These are phyloP conservation scores for Annulohypoxylon nitens DNA, from an alignment of 495 filamentous ascomycete genomes.

Conservation along the genomic window DNA sequence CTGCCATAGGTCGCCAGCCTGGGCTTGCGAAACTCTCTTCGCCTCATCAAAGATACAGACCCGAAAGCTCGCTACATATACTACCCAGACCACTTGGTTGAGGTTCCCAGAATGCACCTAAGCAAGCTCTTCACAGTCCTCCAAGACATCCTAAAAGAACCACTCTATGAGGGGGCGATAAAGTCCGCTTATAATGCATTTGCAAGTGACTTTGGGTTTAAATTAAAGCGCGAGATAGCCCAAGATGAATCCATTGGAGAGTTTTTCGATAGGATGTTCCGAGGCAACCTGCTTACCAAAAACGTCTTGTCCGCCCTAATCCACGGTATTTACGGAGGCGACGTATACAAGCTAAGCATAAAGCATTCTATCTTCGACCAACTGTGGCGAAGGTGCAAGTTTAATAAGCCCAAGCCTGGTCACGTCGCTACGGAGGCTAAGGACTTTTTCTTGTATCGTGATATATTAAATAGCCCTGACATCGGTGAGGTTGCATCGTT, in stretches of 20 bases:
- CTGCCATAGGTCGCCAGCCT: slow-evolving; percentile 69
- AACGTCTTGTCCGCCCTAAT: slow-evolving; percentile 83
- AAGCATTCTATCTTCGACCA: slow-evolving; percentile 59
- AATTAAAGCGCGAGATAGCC: not conserved
- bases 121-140: slow-evolving; percentile 37
- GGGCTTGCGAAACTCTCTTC: slow-evolving; percentile 69
- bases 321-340: slow-evolving; percentile 95
- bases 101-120: slow-evolving; percentile 61
- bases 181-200: slow-evolving; percentile 51
- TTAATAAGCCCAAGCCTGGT: not conserved
- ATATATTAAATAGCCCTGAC: slow-evolving; percentile 34
- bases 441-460: slow-evolving; percentile 24
- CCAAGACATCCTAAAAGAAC: slow-evolving; percentile 67
- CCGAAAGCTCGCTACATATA: slow-evolving; percentile 84
- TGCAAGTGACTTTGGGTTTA: not conserved
- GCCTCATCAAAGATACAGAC: slow-evolving; percentile 58
- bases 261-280: slow-evolving; percentile 72
- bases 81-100: slow-evolving; percentile 89
- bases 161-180: slow-evolving; percentile 69
- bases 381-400: slow-evolving; percentile 9
- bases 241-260: slow-evolving; percentile 79
- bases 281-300: slow-evolving; percentile 68
- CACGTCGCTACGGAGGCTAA: slow-evolving; percentile 16
- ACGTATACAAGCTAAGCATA: slow-evolving; percentile 83
- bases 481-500: slow-evolving; percentile 32